A percentile compares a stretch with the other conserved stretches of the same genome.
These are phyloP conservation scores for Phytopythium vexans DNA, from an alignment of 352 stramenopile species.

Conservation along the genomic window DNA sequence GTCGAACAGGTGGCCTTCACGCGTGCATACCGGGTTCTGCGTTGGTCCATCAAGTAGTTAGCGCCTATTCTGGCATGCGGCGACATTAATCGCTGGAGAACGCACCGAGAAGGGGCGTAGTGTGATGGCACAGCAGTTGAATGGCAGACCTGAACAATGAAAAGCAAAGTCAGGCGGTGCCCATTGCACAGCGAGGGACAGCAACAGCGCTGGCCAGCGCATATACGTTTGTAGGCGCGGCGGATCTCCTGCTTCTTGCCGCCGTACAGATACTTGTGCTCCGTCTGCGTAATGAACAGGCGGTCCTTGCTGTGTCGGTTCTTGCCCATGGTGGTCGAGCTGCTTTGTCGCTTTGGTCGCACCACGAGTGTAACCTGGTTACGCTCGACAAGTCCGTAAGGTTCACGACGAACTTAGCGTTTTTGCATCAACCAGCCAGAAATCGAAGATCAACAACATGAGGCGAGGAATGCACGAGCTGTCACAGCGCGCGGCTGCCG, in stretches of 20 bases:
- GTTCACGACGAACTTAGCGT: background rate
- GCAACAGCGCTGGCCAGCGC: background rate
- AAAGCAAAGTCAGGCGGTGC: background rate
- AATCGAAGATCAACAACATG: background rate
- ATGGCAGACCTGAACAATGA: slow-evolving; percentile 82
- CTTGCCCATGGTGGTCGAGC: slow-evolving; percentile 69
- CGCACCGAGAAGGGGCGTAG: slow-evolving; percentile 85
- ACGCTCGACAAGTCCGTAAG: background rate
- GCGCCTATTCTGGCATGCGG: too few relatives aligned
- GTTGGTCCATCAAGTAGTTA: background rate
- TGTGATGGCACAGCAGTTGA: slow-evolving; percentile 98
- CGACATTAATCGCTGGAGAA: background rate
- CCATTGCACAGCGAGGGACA: background rate
- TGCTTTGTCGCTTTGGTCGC: background rate
- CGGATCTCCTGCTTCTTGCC: slow-evolving; percentile 89
- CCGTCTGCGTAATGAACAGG: slow-evolving; percentile 86
- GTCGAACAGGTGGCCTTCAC: slow-evolving; percentile 97
- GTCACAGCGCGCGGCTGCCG: background rate
- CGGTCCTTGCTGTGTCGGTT: slow-evolving; percentile 90
- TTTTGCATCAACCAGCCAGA: background rate
- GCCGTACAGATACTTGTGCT: slow-evolving; percentile 93
- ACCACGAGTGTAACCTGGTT: slow-evolving; percentile 1
- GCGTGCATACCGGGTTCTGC: slow-evolving; percentile 92
- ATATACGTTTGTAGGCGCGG: slow-evolving; percentile 72
- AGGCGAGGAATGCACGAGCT: background rate